Evolutionary conservation across 2,329 filamentous ascomycete genomes (phyloP).

Genomic region (Ustulina deusta): DNA sequence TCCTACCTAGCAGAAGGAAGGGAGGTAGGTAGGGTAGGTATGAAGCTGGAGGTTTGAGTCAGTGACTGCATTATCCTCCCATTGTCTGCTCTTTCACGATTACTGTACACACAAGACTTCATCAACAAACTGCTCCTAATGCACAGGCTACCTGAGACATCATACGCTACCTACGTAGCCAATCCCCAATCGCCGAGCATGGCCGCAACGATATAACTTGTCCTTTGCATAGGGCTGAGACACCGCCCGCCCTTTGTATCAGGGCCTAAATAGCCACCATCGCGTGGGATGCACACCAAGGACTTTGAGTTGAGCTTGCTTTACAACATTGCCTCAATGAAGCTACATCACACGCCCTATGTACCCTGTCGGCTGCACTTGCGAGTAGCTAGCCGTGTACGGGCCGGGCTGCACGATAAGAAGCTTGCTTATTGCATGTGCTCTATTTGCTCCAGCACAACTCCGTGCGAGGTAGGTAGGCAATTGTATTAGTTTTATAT

Average conservation of each 20-base stretch:
- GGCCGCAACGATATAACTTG: neutral
- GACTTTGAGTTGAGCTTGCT: neutral
- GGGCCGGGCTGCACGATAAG: neutral
- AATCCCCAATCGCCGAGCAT: neutral
- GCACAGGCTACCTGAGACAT: neutral
- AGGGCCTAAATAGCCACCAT: neutral
- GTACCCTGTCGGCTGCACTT: neutral
- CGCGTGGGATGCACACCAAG: constrained; percentile 2
- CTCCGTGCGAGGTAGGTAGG: neutral
- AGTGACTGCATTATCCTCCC: too few relatives aligned
- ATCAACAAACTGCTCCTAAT: neutral
- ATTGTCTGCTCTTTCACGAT: too few relatives aligned
- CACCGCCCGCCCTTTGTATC: neutral
- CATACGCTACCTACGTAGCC: neutral
- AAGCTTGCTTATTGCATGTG: neutral
- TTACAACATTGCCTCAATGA: neutral
- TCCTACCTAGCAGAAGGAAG: too few relatives aligned
- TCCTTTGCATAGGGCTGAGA: constrained; percentile 11
- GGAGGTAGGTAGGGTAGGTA: too few relatives aligned
- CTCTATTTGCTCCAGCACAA: neutral
- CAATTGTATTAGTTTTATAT: neutral
- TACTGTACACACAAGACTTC: neutral
- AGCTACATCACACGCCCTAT: neutral
- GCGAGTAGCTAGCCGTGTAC: neutral
- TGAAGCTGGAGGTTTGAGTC: too few relatives aligned